Base-by-base conservation (phyloP, 192 early-diverging fungal species). In the Kappamyces sp. region DNA sequence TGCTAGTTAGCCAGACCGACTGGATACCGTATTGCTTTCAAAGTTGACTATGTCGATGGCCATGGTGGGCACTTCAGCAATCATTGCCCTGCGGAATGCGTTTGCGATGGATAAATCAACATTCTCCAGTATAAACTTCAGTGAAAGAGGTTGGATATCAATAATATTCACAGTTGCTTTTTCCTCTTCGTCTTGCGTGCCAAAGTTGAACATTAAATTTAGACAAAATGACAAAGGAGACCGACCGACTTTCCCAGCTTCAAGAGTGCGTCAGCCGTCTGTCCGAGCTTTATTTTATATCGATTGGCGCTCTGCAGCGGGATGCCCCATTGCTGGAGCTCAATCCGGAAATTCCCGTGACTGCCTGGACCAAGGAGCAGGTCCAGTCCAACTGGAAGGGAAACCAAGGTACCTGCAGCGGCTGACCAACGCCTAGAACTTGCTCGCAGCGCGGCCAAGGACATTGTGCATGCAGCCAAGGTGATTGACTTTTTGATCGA, bases 1-100 rank as follows among this genome's bases (percentile, higher is more conserved):
- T 78, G 55, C 34, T 1, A 41, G 51, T 6, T 42, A 66, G 8
- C 14, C 12, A 29, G 42, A 5, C 29, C 9, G 4, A 22, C 29
- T 42, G 40, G 36, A 15, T 45, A 77, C 71, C 33, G 90, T 89
- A 74, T 98, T 98, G 6, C 77, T 80, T 52, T 91, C 87, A 66
- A 98, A 88, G 62, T 96, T 87, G 12, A 98, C 96, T 77, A 95
- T 78, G 63, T 98, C 96, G 49, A 98, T 96, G 3, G 96, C 96
- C 66, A 98, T 91, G 3, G 96, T 98, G 8, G 93, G 90, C 15
- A 98, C 93, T 66, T 98, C 96, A 22, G 93, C 87, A 61, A 98
- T 92, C 93, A 98, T 96, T n/a, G 87, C 77, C 49, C 96, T 78
- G 47, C 96, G 83, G 22, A 98, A 68, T 11, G 91, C 80, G 71